phyloP scores from a whole-genome alignment of 2,329 filamentous ascomycete species.

The Pezicula carpinea region DNA sequence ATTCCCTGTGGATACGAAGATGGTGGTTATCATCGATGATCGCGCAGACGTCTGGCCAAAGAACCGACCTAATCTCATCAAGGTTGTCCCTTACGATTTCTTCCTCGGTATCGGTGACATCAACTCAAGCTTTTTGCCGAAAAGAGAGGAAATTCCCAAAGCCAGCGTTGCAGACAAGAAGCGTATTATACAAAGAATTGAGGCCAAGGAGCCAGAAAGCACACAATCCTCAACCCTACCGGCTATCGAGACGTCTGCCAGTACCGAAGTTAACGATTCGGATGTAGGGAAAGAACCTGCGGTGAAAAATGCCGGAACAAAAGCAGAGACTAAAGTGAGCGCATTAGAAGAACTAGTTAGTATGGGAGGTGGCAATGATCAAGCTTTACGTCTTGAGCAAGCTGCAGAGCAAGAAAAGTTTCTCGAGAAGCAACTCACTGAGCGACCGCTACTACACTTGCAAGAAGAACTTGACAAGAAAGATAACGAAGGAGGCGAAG shows the following conservation, averaged over 20 bases:
- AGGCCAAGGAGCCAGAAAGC: slow-evolving; percentile 1
- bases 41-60: slow-evolving; percentile 90
- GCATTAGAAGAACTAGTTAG: slow-evolving; percentile 72
- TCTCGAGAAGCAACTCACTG: slow-evolving; percentile 82
- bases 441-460: slow-evolving; percentile 84
- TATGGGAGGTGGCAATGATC: slow-evolving; percentile 69
- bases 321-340: slow-evolving; percentile 14
- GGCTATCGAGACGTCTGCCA: no score
- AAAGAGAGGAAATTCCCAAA: slow-evolving; percentile 51
- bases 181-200: slow-evolving; percentile 4
- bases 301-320: not conserved
- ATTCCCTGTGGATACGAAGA: slow-evolving; percentile 95
- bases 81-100: slow-evolving; percentile 93
- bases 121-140: slow-evolving; percentile 94
- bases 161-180: slow-evolving; percentile 18
- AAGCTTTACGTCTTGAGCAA: slow-evolving; percentile 66
- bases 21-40: slow-evolving; percentile 99
- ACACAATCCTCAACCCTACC: not conserved
- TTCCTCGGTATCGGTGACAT: slow-evolving; percentile 98
- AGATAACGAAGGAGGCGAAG: slow-evolving; percentile 54
- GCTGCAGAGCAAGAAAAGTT: slow-evolving; percentile 81
- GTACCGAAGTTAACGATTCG: not conserved
- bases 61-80: slow-evolving; percentile 89
- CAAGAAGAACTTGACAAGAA: slow-evolving; percentile 88
- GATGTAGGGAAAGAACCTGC: slow-evolving; percentile 1